Base-by-base conservation (phyloP, 108 stramenopile species). In the Schizochytrium sp. region DNA sequence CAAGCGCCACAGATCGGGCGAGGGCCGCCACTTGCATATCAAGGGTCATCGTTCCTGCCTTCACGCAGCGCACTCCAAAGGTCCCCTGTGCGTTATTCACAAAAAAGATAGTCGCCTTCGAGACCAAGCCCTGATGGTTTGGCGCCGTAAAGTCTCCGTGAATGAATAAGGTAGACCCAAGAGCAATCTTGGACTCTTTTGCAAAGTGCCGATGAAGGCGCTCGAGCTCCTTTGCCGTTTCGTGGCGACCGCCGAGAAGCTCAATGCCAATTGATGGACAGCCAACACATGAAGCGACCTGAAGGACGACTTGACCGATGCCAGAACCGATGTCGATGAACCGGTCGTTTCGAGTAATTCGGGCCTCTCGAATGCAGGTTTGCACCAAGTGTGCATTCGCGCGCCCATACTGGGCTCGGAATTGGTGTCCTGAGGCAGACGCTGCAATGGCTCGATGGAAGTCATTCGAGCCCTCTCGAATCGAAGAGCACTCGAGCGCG, bases 321-420 rank as follows among this genome's bases (percentile, higher is more conserved):
- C 76, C 76, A 21, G 76, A 83, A 23, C 76, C 76, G 51, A 83
- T 83, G 23, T 83, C 76, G n/a, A 83, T 53, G 76, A 83, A 83
- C 23, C 28, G 19, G 5, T 83, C 76, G 3, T 83, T 53, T 12
- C 6, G 25, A 16, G 76, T 83, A 45, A 83, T 83, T 53, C 3
- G 44, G 6, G 76, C 76, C 12, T 83, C 76, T 28, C 4, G 45
- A 34, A 83, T 83, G 51, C 76, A 83, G 16, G 48, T 47, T 23
- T 83, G 76, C 3, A 83, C 51, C 45, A 83, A 18, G 51, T 83
- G 76, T 12, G 48, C 2, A 34, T 83, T 83, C 18, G 76, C 51
- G 45, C 76, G 76, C 4, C 76, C 76, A 45, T 83, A 83, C 23
- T 83, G 76, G 6, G 76, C 76, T 12, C 76, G 76, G 3, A 53